Conservation (phyloP, 495 filamentous ascomycete species). For the Geopyxis carbonaria region DNA sequence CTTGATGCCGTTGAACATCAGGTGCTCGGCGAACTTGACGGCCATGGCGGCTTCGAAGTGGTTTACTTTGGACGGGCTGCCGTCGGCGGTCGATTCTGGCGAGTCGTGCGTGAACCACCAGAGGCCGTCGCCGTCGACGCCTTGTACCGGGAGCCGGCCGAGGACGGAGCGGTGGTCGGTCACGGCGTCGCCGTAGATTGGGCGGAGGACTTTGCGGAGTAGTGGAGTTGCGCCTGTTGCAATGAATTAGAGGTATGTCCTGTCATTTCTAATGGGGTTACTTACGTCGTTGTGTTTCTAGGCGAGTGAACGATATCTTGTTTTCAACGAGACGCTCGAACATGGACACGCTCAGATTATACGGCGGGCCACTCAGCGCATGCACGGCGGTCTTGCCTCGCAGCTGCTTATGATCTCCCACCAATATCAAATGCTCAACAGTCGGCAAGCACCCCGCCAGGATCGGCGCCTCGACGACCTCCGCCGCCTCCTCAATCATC, state of each 20-base stretch:
- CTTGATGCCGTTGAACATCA: slow-evolving; percentile 46
- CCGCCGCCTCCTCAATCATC: slow-evolving; percentile 61
- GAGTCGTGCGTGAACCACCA: slow-evolving; percentile 37
- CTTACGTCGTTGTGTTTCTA: slow-evolving; percentile 43
- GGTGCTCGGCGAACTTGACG: slow-evolving; percentile 50
- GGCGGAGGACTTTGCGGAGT: slow-evolving; percentile 42
- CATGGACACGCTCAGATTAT: slow-evolving; percentile 48
- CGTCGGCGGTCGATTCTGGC: slow-evolving; percentile 43
- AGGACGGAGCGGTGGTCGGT: slow-evolving; percentile 53
- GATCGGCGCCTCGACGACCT: slow-evolving; percentile 53
- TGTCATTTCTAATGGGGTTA: not conserved
- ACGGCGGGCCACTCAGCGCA: slow-evolving; percentile 39
- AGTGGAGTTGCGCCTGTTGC: slow-evolving; percentile 46
- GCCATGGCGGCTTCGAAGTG: slow-evolving; percentile 63
- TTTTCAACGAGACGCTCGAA: slow-evolving; percentile 66
- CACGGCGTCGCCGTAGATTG: slow-evolving; percentile 45
- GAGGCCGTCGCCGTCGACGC: slow-evolving; percentile 54
- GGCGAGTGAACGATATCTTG: slow-evolving; percentile 41
- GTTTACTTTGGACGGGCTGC: slow-evolving; percentile 55
- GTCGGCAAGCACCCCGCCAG: slow-evolving; percentile 47
- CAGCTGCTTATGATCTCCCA: slow-evolving; percentile 63
- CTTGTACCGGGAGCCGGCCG: slow-evolving; percentile 44
- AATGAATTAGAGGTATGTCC: slow-evolving; percentile 4
- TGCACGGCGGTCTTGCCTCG: slow-evolving; percentile 42
- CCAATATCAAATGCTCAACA: slow-evolving; percentile 54